Evolutionary conservation across 2,329 filamentous ascomycete species (phyloP).

Genomic region (Botryotinia calthae): DNA sequence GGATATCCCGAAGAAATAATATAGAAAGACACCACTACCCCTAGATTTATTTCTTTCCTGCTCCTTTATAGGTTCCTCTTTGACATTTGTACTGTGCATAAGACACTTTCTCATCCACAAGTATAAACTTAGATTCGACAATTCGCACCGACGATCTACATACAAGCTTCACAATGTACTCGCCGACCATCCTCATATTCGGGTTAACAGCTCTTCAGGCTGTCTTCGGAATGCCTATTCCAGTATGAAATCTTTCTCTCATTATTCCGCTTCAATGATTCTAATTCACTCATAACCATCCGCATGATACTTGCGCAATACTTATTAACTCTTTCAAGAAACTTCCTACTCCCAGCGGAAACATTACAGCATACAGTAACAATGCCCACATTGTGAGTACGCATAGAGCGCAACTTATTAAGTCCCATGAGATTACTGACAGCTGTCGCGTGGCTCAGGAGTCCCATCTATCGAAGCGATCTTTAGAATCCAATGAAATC

Average conservation of each 20-base stretch:
- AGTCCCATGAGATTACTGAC: neutral
- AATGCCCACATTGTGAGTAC: neutral
- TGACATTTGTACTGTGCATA: neutral
- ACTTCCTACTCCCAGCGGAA: neutral
- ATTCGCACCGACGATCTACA: no score
- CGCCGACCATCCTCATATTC: neutral
- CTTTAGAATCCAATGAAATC: neutral
- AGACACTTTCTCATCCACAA: neutral
- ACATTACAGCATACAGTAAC: neutral
- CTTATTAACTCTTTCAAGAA: neutral
- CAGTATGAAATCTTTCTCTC: neutral
- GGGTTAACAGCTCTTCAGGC: neutral
- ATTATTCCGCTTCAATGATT: neutral
- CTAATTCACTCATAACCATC: no score
- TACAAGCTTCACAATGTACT: neutral
- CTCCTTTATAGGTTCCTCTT: neutral
- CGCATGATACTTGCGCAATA: neutral
- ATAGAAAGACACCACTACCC: neutral
- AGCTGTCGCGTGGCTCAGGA: neutral
- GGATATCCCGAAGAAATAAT: neutral
- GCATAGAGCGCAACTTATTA: neutral
- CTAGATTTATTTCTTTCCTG: no score
- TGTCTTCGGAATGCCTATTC: neutral
- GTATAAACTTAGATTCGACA: neutral
- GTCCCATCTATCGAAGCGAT: neutral